Evolutionary conservation across 2,329 filamentous ascomycete species (phyloP).

Genomic region (Diaporthe eres): DNA sequence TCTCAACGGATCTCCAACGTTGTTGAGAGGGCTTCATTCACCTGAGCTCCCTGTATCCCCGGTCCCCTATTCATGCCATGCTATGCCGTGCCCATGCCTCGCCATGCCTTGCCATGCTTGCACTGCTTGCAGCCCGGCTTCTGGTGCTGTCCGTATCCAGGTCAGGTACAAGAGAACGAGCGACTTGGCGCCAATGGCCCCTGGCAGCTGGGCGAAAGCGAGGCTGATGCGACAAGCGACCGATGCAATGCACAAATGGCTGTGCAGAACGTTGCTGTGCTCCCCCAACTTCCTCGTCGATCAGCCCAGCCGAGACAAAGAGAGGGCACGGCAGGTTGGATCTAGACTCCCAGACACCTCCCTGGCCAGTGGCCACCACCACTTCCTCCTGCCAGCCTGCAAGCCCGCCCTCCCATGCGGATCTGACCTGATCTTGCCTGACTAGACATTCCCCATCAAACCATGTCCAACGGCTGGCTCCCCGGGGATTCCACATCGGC

Average conservation of each 20-base stretch:
- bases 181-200: conserved; percentile 10
- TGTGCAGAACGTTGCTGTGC: not conserved
- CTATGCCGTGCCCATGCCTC: conserved; percentile 4
- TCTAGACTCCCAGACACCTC: not conserved
- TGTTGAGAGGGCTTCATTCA: conserved; percentile 27
- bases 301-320: conserved; percentile 12
- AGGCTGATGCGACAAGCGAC: conserved; percentile 2
- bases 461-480: not conserved
- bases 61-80: conserved; percentile 16
- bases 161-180: conserved; percentile 11
- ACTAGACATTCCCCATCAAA: conserved; percentile 31
- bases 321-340: conserved; percentile 2
- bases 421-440: conserved; percentile 30
- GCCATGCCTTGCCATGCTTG: conserved; percentile 9
- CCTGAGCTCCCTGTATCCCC: not conserved
- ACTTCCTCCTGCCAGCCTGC: not conserved
- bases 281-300: not conserved
- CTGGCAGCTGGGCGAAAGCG: not conserved
- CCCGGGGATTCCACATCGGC: conserved; percentile 26
- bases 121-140: not conserved
- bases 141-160: conserved; percentile 1
- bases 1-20: conserved; percentile 29
- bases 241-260: not conserved
- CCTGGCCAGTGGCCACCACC: not conserved
- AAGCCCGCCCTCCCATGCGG: conserved; percentile 10